Base-by-base conservation (phyloP, 169 alveolate species). In the Plasmodium falciparum region DNA sequence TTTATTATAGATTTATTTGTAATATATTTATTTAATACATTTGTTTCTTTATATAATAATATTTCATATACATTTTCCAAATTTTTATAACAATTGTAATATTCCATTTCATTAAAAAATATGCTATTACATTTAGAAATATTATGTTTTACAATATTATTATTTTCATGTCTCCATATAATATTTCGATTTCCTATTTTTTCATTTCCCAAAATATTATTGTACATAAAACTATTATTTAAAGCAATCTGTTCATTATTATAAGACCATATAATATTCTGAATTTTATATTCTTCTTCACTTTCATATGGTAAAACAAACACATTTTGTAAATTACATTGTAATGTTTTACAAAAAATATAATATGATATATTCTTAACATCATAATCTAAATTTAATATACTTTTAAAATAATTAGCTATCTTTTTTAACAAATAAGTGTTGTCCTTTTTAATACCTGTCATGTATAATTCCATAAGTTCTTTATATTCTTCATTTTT, bases 91-190 rank as follows among this genome's bases (percentile, higher is more conserved):
- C 70, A 49, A 45, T 63, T 65, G 43, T 49, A 49, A 65, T 52
- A 54, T 47, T 78, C 78, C 0, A 8, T 26, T 29, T 78, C 78
- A 52, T 67, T 78, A 50, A 78, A 50, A 65, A 65, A 65, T 6
- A 78, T 43, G 11, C 13, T 65, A 58, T 78, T 69, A 50, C 89
- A 78, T 65, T 47, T 15, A 6, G 47, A 24, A 8, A 11, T 15
- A 52, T 59, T 65, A 7, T 7, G 1, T 45, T 78, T 13, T 24
- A 45, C 8, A 3, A 78, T 2, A 66, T 65, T 4, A 17, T 78
- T 67, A n/a, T 78, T 78, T 6, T 43, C 12, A 15, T 78, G 89
- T 13, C 66, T 78, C 89, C 89, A 78, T 33, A 78, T 13, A 15
- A 78, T 29, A 61, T 3, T 49, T 8, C 54, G 65, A 45, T 78